Base-by-base conservation (phyloP, 2,329 filamentous ascomycete genomes). In the Chrysoporthe puriensis region DNA sequence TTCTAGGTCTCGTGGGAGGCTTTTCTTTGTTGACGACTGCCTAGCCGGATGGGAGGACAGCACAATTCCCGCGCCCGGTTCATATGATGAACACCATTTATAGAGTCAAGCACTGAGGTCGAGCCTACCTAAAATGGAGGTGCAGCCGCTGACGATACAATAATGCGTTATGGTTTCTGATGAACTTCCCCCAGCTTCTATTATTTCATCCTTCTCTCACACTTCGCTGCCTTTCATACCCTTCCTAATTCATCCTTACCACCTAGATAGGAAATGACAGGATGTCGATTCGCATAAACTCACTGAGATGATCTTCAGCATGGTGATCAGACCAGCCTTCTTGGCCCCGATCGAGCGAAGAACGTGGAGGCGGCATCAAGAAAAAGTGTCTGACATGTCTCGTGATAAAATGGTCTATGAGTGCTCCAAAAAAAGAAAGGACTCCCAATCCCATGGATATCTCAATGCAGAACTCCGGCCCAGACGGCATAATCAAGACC, bases 101-200 rank as follows among this genome's bases (percentile, higher is more conserved):
- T 94, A 97, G 94, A 97, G 94, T 97, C 94, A 97, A 97, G 94
- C 94, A 93, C 94, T 92, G 92, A 97, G 88, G 87, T 76, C 72
- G 70, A 71, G 74, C 75, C 77, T 77, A 77, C 72, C 73, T 73
- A 74, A 75, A 69, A 73, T 73, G 71, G 73, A 78, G 78, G 79
- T 78, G 74, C 76, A 77, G 79, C 76, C 77, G 73, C 77, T 83
- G 81, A 82, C 78, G 83, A 85, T 74, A 75, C 70, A 73, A 78
- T 73, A 76, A 77, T 77, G 74, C 77, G 74, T 78, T 77, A 77
- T 77, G 75, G 76, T 77, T 77, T 79, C 78, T 79, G 78, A 79
- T 75, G 73, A 76, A 77, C 77, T 76, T 71, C 67, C 52, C 60
- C 69, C 60, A 64, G n/a, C 40, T 57, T 57, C 48, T 50, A 13